Conservation (phyloP, 2,329 filamentous ascomycete genomes). For the Clarireedia monteithiana region DNA sequence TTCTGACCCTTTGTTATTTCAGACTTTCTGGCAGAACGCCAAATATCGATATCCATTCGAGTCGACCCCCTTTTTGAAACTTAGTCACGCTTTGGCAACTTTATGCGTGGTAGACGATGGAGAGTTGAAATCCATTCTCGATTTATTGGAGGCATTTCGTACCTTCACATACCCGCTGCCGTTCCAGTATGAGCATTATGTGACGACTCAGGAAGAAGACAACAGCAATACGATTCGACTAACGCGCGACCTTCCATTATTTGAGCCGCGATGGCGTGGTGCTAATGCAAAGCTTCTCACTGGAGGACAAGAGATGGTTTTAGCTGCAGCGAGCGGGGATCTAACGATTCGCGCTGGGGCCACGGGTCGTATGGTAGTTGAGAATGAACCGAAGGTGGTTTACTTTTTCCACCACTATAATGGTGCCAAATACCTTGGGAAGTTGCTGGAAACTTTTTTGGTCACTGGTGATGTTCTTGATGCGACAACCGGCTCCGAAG, state of each 20-base stretch:
- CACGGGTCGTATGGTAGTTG: conserved; percentile 65
- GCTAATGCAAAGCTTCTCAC: neutral
- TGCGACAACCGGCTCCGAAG: conserved; percentile 35
- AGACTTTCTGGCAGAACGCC: conserved; percentile 52
- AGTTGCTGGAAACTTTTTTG: conserved; percentile 62
- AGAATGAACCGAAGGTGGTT: conserved; percentile 67
- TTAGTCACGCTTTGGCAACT: conserved; percentile 59
- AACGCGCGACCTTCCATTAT: conserved; percentile 54
- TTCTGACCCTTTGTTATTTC: conserved; percentile 33
- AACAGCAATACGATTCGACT: conserved; percentile 74
- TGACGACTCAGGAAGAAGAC: conserved; percentile 75
- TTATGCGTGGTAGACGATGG: conserved; percentile 32
- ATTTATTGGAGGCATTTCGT: conserved; percentile 57
- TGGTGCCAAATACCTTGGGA: conserved; percentile 69
- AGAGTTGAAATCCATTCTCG: conserved; percentile 31
- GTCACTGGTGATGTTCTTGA: conserved; percentile 42
- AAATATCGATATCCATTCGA: conserved; percentile 80
- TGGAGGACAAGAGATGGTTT: conserved; percentile 12
- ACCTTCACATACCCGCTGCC: conserved; percentile 75
- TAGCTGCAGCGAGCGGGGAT: conserved; percentile 32
- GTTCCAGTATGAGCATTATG: conserved; percentile 62
- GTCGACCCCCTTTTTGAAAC: conserved; percentile 65
- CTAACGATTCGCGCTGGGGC: conserved; percentile 61
- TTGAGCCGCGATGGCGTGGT: conserved; percentile 36
- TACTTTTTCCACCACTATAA: conserved; percentile 72